Conservation (phyloP, 768 basidiomycete genomes). For the Mrakia gelida region DNA sequence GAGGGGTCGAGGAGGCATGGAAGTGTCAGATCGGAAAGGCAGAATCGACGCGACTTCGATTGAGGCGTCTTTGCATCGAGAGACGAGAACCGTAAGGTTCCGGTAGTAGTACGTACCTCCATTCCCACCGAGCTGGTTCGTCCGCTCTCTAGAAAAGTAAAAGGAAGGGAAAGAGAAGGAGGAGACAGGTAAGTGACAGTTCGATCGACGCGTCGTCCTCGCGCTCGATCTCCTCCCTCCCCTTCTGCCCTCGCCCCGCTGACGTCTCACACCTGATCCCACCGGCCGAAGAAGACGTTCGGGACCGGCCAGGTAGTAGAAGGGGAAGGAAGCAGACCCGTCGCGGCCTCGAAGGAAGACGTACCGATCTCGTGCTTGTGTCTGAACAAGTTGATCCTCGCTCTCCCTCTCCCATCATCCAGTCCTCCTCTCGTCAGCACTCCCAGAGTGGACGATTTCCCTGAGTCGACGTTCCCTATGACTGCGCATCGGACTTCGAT, state of each 20-base stretch:
- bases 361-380: constrained; percentile 83
- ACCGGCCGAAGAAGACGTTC: too few species aligned
- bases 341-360: too few species aligned
- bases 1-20: background rate
- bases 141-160: constrained; percentile 53
- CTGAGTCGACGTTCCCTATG: constrained; percentile 79
- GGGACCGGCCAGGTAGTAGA: too few species aligned
- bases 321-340: too few species aligned
- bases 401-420: constrained; percentile 34
- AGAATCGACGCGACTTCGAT: too few species aligned
- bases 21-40: too few species aligned
- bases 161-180: too few species aligned
- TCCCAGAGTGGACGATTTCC: constrained; percentile 90
- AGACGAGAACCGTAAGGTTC: too few species aligned
- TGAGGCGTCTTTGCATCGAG: too few species aligned
- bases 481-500: constrained; percentile 88
- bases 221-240: background rate
- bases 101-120: constrained; percentile 64
- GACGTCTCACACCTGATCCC: too few species aligned
- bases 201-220: too few species aligned
- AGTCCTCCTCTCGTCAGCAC: constrained; percentile 82
- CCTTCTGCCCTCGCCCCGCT: constrained; percentile 63
- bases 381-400: constrained; percentile 53
- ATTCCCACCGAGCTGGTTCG: constrained; percentile 93
- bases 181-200: too few species aligned